These are phyloP conservation scores for Salix udensis DNA, from an alignment of 345 rosid species.

Conservation along the genomic window DNA sequence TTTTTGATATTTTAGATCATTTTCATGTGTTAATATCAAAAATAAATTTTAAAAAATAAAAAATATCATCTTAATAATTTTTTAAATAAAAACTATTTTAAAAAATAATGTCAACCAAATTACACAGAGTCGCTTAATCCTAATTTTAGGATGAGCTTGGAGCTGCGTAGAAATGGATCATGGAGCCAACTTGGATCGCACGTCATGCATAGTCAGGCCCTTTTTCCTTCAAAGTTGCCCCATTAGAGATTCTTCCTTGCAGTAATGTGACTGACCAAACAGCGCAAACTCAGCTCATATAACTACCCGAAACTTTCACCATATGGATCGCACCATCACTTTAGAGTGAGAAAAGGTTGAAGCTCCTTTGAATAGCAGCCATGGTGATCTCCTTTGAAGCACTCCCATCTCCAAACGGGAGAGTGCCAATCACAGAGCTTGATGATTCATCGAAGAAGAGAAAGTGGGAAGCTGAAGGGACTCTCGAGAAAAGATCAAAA, in stretches of 20 bases:
- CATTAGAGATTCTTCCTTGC: constrained; percentile 28
- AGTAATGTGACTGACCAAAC: constrained; percentile 17
- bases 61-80: too few relatives aligned
- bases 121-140: background rate
- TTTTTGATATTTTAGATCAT: too few relatives aligned
- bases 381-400: constrained; percentile 53
- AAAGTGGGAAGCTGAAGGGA: constrained; percentile 31
- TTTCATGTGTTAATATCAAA: too few relatives aligned
- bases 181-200: constrained; percentile 49
- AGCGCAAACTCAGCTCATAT: constrained; percentile 29
- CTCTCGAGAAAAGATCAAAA: constrained; percentile 25
- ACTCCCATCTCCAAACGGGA: constrained; percentile 28
- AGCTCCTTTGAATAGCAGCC: background rate
- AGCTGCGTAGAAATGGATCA: constrained; percentile 18
- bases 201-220: constrained; percentile 46
- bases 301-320: constrained; percentile 25
- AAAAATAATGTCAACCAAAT: too few relatives aligned
- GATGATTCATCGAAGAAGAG: constrained; percentile 49
- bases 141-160: constrained; percentile 22
- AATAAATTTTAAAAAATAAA: too few relatives aligned
- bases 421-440: constrained; percentile 23
- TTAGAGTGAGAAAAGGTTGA: constrained; percentile 5
- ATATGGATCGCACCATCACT: constrained; percentile 9
- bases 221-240: constrained; percentile 18
- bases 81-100: too few relatives aligned